Evolutionary conservation across 2,329 filamentous ascomycete genomes (phyloP), one percentile per base, ranked within the genome.

Genomic region (Fusarium sp.): DNA sequence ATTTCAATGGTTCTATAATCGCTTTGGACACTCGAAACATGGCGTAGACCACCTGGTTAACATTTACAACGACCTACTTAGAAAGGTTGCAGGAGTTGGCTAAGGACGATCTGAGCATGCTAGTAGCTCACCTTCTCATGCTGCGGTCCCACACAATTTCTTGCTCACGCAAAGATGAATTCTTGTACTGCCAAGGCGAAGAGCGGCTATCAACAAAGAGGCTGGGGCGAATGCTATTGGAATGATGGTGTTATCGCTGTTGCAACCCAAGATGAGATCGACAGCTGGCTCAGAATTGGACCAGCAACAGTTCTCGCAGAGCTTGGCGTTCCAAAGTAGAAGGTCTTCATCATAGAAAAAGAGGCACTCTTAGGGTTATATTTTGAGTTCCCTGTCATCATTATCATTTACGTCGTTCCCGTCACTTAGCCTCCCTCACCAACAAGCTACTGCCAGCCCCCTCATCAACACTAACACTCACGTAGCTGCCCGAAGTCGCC

Each of bases 361-460:
- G 14, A n/a, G 14, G 2, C 3, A 12, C 15, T 47, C n/a, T 35
- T 35, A 9, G 20, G 17, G 14, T 18, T 24, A 17, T 5, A 10
- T 7, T 6, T 13, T 1, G n/a, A 18, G 20, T 41, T 14, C 12
- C 3, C 4, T 20, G 3, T 36, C 4, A 52, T 26, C 13, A 20
- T 26, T 8, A 20, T 20, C 17, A 26, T 12, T 4, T 20, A 3
- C 4, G 2, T n/a, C 38, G 22, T 18, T 35, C 15, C 15, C 15
- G 2, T 42, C 5, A n/a, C 7, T 31, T 33, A 3, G 7, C n/a
- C 6, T 26, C 36, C 10, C 31, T n/a, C 1, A 11, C 0, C 0
- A 44, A 2, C 3, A 57, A 15, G 20, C 22, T 26, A 13, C 31
- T 48, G 12, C 35, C 18, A 14, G 9, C 13, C 9, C 42, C 48